Evolutionary conservation across 345 rosid species (phyloP), one percentile per base, ranked within the genome.

Genomic region (Gossypium rotundifolium): DNA sequence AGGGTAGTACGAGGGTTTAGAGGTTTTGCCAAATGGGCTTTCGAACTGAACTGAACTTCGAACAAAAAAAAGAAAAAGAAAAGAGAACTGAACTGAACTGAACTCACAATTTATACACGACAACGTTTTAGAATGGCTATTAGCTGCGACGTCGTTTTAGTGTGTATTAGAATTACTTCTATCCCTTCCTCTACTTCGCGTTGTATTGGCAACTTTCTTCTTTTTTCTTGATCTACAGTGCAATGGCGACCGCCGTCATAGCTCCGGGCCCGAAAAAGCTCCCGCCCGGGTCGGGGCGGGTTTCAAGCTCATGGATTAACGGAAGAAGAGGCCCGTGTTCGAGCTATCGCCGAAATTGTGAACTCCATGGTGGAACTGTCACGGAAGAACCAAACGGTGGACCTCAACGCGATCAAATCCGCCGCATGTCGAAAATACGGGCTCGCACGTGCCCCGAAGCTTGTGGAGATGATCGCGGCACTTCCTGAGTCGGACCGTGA

Each of bases 381-480:
- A 3, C 95, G 91, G 22, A 89, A 85, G 82, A 91, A 93, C 88
- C 88, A 88, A 85, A 91, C 87, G 45, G 98, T 96, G 29, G 98
- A 96, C 83, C 91, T 96, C 70, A 93, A 96, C 84, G 90, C 96
- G 2, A 58, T 57, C 20, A 96, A 93, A 81, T 90, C 97, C 68
- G 88, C 91, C 33, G 94, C 98, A 11, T 93, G 98, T 85, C 89
- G 98, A 49, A 91, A 91, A 83, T 96, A 91, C 78, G 99, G 99
- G 10, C 85, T 96, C 11, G 71, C 99, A 0, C 97, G 98, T 2
- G 93, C 98, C 2, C 98, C 99, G 0, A 93, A 96, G 81, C 89
- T 96, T 20, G 98, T 96, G 20, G 98, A 96, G 88, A 96, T 96
- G 99, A 91, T 96, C 3, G 98, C 97, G 0, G 99, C 98, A 2